Evolutionary conservation across 108 stramenopile species (phyloP).

Genomic region (Cyclotella choctawhatcheeana): DNA sequence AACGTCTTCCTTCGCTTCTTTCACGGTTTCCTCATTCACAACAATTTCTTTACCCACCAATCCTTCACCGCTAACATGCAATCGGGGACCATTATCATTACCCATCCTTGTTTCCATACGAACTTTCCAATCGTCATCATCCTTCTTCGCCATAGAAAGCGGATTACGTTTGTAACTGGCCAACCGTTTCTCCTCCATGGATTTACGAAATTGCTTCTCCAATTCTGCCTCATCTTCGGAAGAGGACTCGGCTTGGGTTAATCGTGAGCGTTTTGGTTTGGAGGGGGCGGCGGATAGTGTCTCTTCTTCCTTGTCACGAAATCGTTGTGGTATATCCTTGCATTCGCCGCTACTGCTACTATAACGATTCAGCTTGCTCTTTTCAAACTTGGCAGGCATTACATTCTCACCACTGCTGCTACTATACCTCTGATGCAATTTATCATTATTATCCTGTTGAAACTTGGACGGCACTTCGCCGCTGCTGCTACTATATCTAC

Average conservation of each 20-base stretch:
- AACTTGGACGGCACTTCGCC: background rate
- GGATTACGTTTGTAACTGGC: conserved; percentile 8
- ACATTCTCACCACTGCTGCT: background rate
- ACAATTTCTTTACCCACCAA: conserved; percentile 17
- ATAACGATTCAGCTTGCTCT: background rate
- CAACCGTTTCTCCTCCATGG: conserved; percentile 1
- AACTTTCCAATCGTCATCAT: background rate
- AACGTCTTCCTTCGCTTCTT: background rate
- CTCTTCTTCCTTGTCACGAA: background rate
- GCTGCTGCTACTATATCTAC: background rate
- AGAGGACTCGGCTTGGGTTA: background rate
- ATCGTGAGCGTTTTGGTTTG: background rate
- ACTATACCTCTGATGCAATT: background rate
- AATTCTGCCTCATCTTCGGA: conserved; percentile 5
- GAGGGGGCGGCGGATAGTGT: background rate
- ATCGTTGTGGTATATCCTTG: background rate
- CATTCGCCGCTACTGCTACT: conserved; percentile 1
- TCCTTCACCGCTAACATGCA: conserved; percentile 13
- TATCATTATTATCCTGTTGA: background rate
- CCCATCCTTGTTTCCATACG: background rate
- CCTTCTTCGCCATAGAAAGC: conserved; percentile 1
- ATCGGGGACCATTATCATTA: background rate
- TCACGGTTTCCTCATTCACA: background rate
- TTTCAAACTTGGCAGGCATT: background rate
- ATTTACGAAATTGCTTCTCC: background rate